These are phyloP conservation scores for Brassica hybrid DNA, from an alignment of 441 rosid genomes.

Conservation along the genomic window DNA sequence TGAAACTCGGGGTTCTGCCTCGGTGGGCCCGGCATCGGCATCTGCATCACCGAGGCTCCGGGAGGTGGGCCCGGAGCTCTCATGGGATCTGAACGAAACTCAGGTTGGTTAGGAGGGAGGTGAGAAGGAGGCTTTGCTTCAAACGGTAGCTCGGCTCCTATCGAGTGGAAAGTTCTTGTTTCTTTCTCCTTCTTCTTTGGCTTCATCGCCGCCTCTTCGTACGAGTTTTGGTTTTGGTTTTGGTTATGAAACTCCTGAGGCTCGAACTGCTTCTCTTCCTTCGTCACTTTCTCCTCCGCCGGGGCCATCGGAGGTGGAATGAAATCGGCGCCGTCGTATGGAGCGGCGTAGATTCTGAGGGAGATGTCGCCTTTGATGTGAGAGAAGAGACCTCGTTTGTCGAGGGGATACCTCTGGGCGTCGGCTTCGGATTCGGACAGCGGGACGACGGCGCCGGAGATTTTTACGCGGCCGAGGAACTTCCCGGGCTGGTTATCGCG, in stretches of 20 bases:
- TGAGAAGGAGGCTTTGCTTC: conserved; percentile 20
- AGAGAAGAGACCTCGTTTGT: conserved; percentile 77
- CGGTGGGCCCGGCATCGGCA: conserved; percentile 68
- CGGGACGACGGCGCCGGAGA: conserved; percentile 69
- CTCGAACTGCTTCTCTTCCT: conserved; percentile 43
- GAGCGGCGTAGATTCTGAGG: conserved; percentile 55
- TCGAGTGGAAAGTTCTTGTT: conserved; percentile 48
- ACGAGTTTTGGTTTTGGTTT: conserved; percentile 26
- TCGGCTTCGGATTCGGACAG: conserved; percentile 61
- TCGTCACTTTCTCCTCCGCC: background rate
- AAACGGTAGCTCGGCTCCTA: conserved; percentile 44
- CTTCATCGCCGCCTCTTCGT: conserved; percentile 42
- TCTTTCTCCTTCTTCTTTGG: conserved; percentile 54
- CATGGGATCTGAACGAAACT: conserved; percentile 72
- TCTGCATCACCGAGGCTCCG: conserved; percentile 53
- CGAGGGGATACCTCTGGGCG: conserved; percentile 77
- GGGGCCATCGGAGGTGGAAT: background rate
- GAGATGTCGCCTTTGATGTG: conserved; percentile 76
- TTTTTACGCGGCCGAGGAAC: conserved; percentile 81
- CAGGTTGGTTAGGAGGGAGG: conserved; percentile 48
- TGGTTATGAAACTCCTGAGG: conserved; percentile 37
- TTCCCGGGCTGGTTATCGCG: conserved; percentile 54
- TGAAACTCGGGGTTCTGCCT: conserved; percentile 70
- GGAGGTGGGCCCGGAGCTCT: conserved; percentile 62
- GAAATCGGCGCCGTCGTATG: conserved; percentile 38